Base-by-base conservation (phyloP, 2,329 filamentous ascomycete genomes). In the Aureobasidium sp. region DNA sequence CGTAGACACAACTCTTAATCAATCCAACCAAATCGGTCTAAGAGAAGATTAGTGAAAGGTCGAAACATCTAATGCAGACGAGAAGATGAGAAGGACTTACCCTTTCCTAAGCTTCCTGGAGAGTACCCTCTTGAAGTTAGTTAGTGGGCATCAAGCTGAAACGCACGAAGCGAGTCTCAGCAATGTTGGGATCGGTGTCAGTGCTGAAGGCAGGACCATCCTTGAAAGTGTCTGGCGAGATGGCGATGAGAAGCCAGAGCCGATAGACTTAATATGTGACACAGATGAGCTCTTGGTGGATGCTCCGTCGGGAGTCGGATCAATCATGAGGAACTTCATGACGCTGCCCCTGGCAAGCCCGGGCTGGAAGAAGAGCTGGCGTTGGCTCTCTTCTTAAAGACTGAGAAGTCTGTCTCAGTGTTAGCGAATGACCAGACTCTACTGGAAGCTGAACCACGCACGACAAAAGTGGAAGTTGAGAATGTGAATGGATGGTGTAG, bases 151-250 rank as follows among this genome's bases (percentile, higher is more conserved):
- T 55, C 30, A 42, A 13, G 3, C 25, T 49, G 15, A 63, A 37
- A 27, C 48, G 16, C 7, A 60, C 47, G 11, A 44, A 63, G 27
- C 55, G 54, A 27, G 37, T 41, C 30, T 52, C 42, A 13, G 30
- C 25, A 9, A 55, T 5, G 34, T 59, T 60, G n/a, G 54, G 39
- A n/a, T 63, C 62, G 15, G 15, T 9, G 21, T 59, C 58, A 30
- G 58, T 62, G 36, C 37, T 62, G 59, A 63, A 63, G 5, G 5
- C 6, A 15, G 48, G 55, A 15, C 48, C 39, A 15, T 41, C 41
- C 27, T 25, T 47, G 5, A 61, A 11, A 11, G 25, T 11, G 30
- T 3, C 32, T 29, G 29, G 10, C 30, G 34, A 15, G 59, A 34
- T 3, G 44, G 49, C 3, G 48, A 30, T 0, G 48, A 42, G 32